Base-by-base conservation (phyloP, 129 eudicot species). In the Ambrosia artemisiifolia region DNA sequence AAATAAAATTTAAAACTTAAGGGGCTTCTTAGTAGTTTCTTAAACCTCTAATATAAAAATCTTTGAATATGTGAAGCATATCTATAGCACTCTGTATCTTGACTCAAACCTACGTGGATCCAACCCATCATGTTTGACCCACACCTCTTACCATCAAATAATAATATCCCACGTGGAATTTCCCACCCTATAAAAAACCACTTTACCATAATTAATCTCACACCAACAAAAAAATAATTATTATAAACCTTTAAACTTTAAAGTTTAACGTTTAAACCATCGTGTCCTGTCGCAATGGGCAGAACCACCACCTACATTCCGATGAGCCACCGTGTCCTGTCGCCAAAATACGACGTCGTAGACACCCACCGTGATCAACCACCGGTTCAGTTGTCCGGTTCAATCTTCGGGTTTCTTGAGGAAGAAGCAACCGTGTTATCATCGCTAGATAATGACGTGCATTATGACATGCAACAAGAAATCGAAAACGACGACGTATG, bases 31-130 rank as follows among this genome's bases (percentile, higher is more conserved):
- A 16, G 59, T 17, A 51, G 11, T 7, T 51, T 51, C 19, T 51
- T 16, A 17, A 51, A 51, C 17, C 3, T 17, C 3, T 2, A 49
- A 28, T 63, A 70, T 10, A 33, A 66, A 57, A 74, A 14, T 71
- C 7, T 59, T 30, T 59, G 84, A 64, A 86, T 82, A 77, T 89
- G 75, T 86, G 81, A 84, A 78, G 72, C 62, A 79, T 84, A 84
- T 89, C 86, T 84, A 43, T 35, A 70, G 14, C 13, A 18, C 86
- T 83, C 40, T 50, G 56, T 47, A 18, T 34, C 34, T 79, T 76
- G 88, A 82, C 86, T 79, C 56, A 17, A 13, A 68, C 82, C 80
- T 84, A 87, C 93, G 93, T 90, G 96, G 84, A 90, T 90, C 91
- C 87, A 79, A 78, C 80, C 82, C 72, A 73, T 83, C 84, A 67